Percentiles rank a stretch among this genome's conserved stretches.
Evolutionary conservation across 1,139 yeast genomes (phyloP).

Genomic region (Pichia sorboxylosa): DNA sequence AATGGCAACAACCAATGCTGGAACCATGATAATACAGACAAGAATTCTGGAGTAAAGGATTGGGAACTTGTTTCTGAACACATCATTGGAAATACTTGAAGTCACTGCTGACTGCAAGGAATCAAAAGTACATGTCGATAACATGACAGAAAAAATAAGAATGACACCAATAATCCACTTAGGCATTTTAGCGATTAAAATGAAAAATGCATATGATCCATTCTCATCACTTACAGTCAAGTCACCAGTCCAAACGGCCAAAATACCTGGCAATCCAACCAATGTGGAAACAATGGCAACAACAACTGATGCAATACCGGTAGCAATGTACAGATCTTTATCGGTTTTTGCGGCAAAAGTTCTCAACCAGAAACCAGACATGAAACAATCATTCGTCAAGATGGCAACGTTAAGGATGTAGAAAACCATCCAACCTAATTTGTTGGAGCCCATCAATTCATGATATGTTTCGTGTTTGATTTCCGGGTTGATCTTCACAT

Average conservation of each 20-base stretch:
- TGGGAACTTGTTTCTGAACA: constrained; percentile 70
- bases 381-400: constrained; percentile 78
- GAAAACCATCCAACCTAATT: constrained; percentile 79
- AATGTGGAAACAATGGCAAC: constrained; percentile 54
- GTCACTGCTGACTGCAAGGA: constrained; percentile 83
- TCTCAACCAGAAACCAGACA: constrained; percentile 90
- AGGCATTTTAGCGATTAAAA: constrained; percentile 65
- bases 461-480: constrained; percentile 51
- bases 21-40: constrained; percentile 68
- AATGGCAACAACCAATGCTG: constrained; percentile 74
- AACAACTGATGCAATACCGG: constrained; percentile 60
- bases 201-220: constrained; percentile 59
- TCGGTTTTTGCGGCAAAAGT: constrained; percentile 81
- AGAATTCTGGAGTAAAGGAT: constrained; percentile 57
- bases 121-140: constrained; percentile 85
- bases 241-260: constrained; percentile 86
- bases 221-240: constrained; percentile 46
- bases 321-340: constrained; percentile 65
- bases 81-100: constrained; percentile 78
- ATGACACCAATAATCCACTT: constrained; percentile 80
- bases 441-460: constrained; percentile 42
- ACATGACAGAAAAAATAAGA: constrained; percentile 55
- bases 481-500: constrained; percentile 57
- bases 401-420: constrained; percentile 81
- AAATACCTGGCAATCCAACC: constrained; percentile 72